phyloP scores from a whole-genome alignment of 257 asterid genomes.

The Nicotiana obtusifolia region DNA sequence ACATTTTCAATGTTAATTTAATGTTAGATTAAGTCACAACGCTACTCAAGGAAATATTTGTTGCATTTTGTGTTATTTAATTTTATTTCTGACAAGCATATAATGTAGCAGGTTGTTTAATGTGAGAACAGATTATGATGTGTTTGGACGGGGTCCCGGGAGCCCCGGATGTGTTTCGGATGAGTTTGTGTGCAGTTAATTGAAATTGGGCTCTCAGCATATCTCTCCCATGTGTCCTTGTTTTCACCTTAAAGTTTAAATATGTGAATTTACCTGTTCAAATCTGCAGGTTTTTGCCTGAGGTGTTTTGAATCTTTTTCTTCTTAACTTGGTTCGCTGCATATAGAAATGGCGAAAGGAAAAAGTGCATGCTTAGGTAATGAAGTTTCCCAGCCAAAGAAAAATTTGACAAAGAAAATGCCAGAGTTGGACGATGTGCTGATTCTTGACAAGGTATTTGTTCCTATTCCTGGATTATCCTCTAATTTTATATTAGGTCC shows the following conservation, averaged over 20 bases:
- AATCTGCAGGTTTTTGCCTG: neutral
- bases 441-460: constrained; percentile 1
- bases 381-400: neutral
- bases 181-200: too few species aligned
- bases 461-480: neutral
- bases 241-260: too few species aligned
- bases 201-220: too few species aligned
- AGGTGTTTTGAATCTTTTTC: neutral
- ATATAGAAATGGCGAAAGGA: neutral
- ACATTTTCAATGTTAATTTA: neutral
- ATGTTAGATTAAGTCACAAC: neutral
- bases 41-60: neutral
- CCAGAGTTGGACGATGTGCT: neutral
- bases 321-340: neutral
- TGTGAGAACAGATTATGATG: neutral
- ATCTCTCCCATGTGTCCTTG: too few species aligned
- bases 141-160: neutral
- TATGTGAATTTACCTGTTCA: too few species aligned
- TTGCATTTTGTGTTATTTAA: neutral
- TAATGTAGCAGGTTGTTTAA: neutral
- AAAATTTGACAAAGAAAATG: neutral
- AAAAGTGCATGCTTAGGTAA: neutral
- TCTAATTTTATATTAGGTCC: constrained; percentile 5
- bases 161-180: too few species aligned
- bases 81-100: too few species aligned